Conservation (phyloP, 495 filamentous ascomycete genomes). For the Lineolata rhizophorae region DNA sequence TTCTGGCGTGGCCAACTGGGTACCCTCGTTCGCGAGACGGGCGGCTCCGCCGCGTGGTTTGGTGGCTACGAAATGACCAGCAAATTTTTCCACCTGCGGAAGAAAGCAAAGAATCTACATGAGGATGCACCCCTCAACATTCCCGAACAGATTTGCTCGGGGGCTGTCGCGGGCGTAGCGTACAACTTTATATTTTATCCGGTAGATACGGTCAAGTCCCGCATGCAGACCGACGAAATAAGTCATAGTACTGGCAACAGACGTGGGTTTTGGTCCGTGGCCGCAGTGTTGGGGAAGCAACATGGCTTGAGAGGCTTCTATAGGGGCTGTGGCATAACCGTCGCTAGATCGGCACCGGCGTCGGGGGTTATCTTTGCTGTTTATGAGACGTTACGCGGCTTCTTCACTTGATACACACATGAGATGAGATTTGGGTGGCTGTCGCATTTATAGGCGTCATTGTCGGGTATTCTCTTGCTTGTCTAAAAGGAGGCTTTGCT, state of each 20-base stretch:
- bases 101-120: constrained; percentile 1
- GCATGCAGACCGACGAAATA: constrained; percentile 81
- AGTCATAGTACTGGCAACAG: constrained; percentile 14
- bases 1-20: constrained; percentile 94
- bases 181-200: constrained; percentile 97
- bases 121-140: constrained; percentile 26
- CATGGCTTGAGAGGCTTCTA: constrained; percentile 73
- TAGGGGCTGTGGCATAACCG: constrained; percentile 86
- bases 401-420: constrained; percentile 32
- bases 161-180: constrained; percentile 75
- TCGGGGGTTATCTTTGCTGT: constrained; percentile 95
- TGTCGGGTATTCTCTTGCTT: too few relatives aligned
- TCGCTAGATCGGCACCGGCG: constrained; percentile 65
- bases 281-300: constrained; percentile 48
- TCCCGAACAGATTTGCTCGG: constrained; percentile 67
- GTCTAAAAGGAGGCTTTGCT: too few relatives aligned
- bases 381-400: constrained; percentile 59
- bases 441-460: too few relatives aligned
- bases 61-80: constrained; percentile 70
- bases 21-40: constrained; percentile 83
- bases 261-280: constrained; percentile 46
- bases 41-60: constrained; percentile 89
- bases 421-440: too few relatives aligned
- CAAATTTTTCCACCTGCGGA: constrained; percentile 31
- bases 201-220: constrained; percentile 87